phyloP scores from a whole-genome alignment of 2,329 filamentous ascomycete genomes.

The Didymella exigua region DNA sequence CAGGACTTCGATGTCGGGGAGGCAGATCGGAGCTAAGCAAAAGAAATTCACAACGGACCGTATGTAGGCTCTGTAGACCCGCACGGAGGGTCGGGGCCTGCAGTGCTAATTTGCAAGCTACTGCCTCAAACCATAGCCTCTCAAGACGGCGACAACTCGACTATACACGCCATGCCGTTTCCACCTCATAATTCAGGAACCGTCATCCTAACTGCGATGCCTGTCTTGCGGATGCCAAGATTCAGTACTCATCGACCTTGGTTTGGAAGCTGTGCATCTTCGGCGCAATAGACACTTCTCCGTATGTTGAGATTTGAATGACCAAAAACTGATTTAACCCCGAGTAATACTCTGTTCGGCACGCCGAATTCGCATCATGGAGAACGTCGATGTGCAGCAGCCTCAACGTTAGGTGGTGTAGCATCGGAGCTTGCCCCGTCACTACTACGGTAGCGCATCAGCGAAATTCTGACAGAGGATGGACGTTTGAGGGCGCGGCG shows the following conservation, averaged over 20 bases:
- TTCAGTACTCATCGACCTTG: background rate
- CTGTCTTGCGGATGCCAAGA: background rate
- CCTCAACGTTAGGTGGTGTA: background rate
- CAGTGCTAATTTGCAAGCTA: background rate
- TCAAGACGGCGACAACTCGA: conserved; percentile 3
- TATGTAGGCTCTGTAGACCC: background rate
- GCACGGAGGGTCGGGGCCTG: background rate
- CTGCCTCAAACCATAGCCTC: conserved; percentile 2
- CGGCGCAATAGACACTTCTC: background rate
- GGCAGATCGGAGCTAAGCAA: conserved; percentile 6
- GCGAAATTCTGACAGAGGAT: conserved; percentile 11
- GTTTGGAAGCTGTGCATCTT: background rate
- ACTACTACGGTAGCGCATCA: conserved; percentile 1
- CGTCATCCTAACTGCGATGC: background rate
- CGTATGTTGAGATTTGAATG: background rate
- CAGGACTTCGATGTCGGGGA: conserved; percentile 7
- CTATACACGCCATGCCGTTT: conserved; percentile 1
- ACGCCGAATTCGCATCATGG: background rate
- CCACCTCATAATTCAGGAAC: conserved; percentile 8
- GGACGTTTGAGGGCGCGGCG: conserved; percentile 10
- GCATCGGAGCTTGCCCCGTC: conserved; percentile 1
- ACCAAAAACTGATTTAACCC: background rate
- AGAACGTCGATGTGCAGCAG: background rate
- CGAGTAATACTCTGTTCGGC: background rate
- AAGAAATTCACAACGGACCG: background rate